Evolutionary conservation across 805 yeast genomes (phyloP).

Genomic region (Isabelozyma heimii): DNA sequence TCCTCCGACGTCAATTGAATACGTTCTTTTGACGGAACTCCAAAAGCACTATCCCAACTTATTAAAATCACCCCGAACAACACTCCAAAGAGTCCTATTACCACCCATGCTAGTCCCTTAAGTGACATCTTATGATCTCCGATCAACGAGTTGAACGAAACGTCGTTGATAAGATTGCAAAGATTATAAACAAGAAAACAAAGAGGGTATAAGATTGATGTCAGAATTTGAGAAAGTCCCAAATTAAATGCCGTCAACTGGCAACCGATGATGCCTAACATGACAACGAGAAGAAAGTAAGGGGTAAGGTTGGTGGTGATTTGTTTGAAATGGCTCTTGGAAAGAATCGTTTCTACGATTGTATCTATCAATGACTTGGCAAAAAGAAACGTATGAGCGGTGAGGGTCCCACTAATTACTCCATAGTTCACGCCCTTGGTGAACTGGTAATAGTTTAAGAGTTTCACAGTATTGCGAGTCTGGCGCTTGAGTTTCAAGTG

Average conservation of each 20-base stretch:
- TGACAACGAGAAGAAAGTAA: conserved; percentile 45
- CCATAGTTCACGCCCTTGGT: conserved; percentile 66
- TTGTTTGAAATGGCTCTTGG: conserved; percentile 17
- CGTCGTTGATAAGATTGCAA: conserved; percentile 47
- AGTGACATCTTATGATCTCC: conserved; percentile 39
- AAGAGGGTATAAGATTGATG: conserved; percentile 79
- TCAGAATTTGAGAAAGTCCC: conserved; percentile 67
- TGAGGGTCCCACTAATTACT: conserved; percentile 66
- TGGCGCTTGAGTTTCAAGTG: conserved; percentile 5
- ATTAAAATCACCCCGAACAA: conserved; percentile 68
- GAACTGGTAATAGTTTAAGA: conserved; percentile 22
- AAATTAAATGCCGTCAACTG: conserved; percentile 73
- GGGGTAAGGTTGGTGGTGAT: conserved; percentile 26
- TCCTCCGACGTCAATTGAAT: neutral
- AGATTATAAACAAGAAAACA: conserved; percentile 82
- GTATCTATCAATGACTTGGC: conserved; percentile 85
- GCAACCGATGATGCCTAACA: conserved; percentile 61
- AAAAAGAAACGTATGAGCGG: conserved; percentile 81
- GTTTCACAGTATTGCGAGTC: conserved; percentile 5
- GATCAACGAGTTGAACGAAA: conserved; percentile 61
- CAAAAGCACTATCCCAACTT: conserved; percentile 50
- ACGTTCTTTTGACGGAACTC: neutral
- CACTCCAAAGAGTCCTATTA: conserved; percentile 48
- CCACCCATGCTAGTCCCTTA: conserved; percentile 48
- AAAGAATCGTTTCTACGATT: conserved; percentile 43